Conservation (phyloP, 768 basidiomycete genomes). For the Bullera alba region DNA sequence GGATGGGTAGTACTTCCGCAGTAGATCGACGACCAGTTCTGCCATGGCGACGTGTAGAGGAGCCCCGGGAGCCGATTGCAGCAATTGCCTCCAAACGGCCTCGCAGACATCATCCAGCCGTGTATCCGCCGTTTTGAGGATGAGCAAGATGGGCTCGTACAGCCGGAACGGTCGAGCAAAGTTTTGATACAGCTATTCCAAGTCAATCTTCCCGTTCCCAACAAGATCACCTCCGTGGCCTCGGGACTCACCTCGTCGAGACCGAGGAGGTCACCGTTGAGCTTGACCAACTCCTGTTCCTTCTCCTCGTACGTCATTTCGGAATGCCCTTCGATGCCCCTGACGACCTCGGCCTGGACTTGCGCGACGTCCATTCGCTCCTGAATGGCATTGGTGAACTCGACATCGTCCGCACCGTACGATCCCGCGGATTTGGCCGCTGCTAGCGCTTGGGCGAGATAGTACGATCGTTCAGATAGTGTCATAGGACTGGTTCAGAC, state of each 20-base stretch:
- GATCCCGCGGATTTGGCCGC: conserved; percentile 93
- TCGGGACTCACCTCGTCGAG: conserved; percentile 69
- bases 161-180: conserved; percentile 84
- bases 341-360: conserved; percentile 87
- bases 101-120: conserved; percentile 72
- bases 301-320: conserved; percentile 40
- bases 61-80: conserved; percentile 54
- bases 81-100: conserved; percentile 81
- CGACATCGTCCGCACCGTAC: conserved; percentile 75
- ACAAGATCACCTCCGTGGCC: not conserved
- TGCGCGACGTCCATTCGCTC: conserved; percentile 96
- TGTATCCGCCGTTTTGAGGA: conserved; percentile 89
- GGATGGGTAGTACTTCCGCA: conserved; percentile 82
- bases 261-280: conserved; percentile 54
- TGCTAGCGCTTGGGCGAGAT: conserved; percentile 84
- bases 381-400: conserved; percentile 88
- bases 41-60: conserved; percentile 13
- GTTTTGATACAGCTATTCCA: conserved; percentile 67
- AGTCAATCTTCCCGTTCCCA: not conserved
- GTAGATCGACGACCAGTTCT: conserved; percentile 51
- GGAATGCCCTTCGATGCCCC: conserved; percentile 52
- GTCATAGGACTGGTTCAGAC: conserved; percentile 22
- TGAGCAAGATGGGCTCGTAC: conserved; percentile 73
- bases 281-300: conserved; percentile 26
- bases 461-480: conserved; percentile 74